phyloP scores from a whole-genome alignment of 1,139 yeast species.

The Kodamaea ohmeri region DNA sequence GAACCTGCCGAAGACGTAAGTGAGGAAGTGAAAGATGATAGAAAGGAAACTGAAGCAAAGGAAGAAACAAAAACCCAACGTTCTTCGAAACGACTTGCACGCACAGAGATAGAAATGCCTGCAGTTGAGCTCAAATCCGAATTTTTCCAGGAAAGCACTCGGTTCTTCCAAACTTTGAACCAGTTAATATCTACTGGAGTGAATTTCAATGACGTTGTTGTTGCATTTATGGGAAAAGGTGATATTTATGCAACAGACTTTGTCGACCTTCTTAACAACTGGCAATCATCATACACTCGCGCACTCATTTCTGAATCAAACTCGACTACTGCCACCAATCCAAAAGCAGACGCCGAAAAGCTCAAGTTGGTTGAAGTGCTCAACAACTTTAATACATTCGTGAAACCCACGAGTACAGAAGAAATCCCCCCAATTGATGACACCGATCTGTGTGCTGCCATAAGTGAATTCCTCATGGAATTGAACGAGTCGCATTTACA shows the following conservation, averaged over 20 bases:
- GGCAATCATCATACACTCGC: constrained; percentile 20
- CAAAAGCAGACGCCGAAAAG: constrained; percentile 30
- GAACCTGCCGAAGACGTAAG: constrained; percentile 16
- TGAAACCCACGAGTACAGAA: constrained; percentile 14
- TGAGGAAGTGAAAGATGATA: constrained; percentile 18
- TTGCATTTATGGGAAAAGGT: constrained; percentile 17
- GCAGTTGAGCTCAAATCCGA: constrained; percentile 22
- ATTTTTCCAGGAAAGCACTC: constrained; percentile 26
- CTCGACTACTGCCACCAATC: neutral
- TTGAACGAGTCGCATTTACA: constrained; percentile 36
- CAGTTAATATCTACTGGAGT: constrained; percentile 14
- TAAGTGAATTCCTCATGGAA: constrained; percentile 27
- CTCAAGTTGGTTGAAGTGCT: constrained; percentile 38
- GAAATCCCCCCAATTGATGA: constrained; percentile 13
- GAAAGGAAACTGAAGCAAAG: constrained; percentile 23
- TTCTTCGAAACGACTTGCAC: constrained; percentile 39
- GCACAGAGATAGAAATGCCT: constrained; percentile 23
- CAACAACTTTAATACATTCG: constrained; percentile 32
- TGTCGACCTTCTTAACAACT: constrained; percentile 23
- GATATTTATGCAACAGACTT: constrained; percentile 22
- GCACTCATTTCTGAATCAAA: constrained; percentile 15
- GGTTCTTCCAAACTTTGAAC: constrained; percentile 24
- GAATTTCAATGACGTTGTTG: constrained; percentile 21
- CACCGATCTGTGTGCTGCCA: constrained; percentile 18
- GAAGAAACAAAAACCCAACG: constrained; percentile 22